These are phyloP conservation scores for Fusarium nematophilum DNA, from an alignment of 2,329 filamentous ascomycete genomes.

Conservation along the genomic window DNA sequence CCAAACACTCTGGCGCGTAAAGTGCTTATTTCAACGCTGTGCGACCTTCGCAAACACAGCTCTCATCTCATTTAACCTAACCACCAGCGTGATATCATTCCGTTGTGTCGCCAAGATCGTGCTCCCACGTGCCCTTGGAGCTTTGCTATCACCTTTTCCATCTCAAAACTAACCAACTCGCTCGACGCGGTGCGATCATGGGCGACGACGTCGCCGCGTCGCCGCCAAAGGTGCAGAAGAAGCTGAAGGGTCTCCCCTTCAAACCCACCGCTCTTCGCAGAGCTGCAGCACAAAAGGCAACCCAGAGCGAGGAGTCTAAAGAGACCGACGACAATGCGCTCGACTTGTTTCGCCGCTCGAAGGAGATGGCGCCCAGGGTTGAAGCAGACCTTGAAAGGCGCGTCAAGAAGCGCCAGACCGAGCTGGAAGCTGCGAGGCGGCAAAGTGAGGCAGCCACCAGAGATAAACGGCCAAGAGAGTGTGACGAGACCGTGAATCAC, in stretches of 20 bases:
- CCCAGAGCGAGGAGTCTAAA: slow-evolving; percentile 25
- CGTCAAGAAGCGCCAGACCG: slow-evolving; percentile 40
- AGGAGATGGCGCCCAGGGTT: slow-evolving; percentile 60
- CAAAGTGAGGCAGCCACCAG: slow-evolving; percentile 18
- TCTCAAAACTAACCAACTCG: slow-evolving; percentile 17
- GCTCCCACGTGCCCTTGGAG: background rate
- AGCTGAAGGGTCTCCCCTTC: no score
- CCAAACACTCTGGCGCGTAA: slow-evolving; percentile 30
- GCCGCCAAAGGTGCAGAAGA: slow-evolving; percentile 51
- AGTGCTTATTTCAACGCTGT: slow-evolving; percentile 22
- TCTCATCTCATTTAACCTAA: background rate
- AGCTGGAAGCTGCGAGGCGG: slow-evolving; percentile 33
- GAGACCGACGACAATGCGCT: slow-evolving; percentile 52
- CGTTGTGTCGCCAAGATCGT: background rate
- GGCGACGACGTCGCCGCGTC: slow-evolving; percentile 44
- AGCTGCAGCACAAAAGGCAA: slow-evolving; percentile 43
- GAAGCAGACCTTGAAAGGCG: slow-evolving; percentile 54
- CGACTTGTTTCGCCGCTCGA: slow-evolving; percentile 62
- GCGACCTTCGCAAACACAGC: slow-evolving; percentile 2
- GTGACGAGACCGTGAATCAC: slow-evolving; percentile 23
- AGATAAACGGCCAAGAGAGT: slow-evolving; percentile 39
- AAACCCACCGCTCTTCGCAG: slow-evolving; percentile 59
- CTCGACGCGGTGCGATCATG: slow-evolving; percentile 41
- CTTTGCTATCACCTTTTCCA: slow-evolving; percentile 17
- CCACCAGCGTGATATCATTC: slow-evolving; percentile 3